A percentile compares a stretch with the other conserved stretches of the same genome.
Conservation (phyloP, 352 stramenopile genomes). For the Globisporangium megalacanthum region DNA sequence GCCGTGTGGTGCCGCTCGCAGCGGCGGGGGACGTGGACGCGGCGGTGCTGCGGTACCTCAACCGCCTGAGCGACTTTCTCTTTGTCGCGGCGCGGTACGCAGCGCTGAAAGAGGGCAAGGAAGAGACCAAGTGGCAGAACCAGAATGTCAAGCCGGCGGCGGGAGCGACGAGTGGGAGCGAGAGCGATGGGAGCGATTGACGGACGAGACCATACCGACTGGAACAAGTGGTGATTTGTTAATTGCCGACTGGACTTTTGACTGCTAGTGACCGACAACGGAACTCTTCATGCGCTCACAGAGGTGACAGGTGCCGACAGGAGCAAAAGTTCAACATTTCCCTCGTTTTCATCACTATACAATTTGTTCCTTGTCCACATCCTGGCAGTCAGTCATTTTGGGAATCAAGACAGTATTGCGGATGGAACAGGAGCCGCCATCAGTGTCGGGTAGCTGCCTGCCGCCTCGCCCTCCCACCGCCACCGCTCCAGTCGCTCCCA, state of each 20-base stretch:
- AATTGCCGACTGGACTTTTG: too few species aligned
- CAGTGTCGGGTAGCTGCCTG: background rate
- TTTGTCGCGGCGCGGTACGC: constrained; percentile 77
- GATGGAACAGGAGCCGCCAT: too few species aligned
- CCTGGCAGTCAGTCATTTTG: too few species aligned
- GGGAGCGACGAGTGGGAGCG: background rate
- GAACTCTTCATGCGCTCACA: too few species aligned
- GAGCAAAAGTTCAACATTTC: background rate
- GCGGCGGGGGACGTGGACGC: constrained; percentile 62
- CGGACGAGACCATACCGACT: background rate
- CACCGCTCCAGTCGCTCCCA: background rate
- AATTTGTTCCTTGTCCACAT: too few species aligned
- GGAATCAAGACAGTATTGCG: too few species aligned
- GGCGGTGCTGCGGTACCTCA: constrained; percentile 78
- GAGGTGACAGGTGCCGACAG: too few species aligned
- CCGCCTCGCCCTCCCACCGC: background rate
- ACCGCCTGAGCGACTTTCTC: constrained; percentile 84
- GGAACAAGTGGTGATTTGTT: too few species aligned
- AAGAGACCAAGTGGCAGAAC: constrained; percentile 79
- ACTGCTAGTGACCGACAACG: too few species aligned
- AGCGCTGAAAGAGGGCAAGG: constrained; percentile 53
- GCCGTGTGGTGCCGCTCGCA: constrained; percentile 76
- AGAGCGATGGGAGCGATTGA: background rate
- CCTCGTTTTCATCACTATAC: background rate
- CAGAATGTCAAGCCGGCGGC: constrained; percentile 52